Base-by-base conservation (phyloP, 257 asterid genomes). In the Coffea canephora region DNA sequence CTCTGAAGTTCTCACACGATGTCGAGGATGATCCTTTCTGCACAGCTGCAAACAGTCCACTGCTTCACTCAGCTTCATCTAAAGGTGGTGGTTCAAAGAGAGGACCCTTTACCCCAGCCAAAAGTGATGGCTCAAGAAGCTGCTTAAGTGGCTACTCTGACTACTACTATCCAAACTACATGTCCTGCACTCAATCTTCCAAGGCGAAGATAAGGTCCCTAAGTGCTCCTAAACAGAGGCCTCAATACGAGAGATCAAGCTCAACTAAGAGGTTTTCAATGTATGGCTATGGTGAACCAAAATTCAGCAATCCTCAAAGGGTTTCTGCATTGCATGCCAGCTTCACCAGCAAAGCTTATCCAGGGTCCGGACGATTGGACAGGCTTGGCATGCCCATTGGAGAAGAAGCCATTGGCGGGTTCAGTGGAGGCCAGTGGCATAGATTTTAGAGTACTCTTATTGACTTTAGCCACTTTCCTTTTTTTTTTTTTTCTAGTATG, bases 151-250 rank as follows among this genome's bases (percentile, higher is more conserved):
- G 90, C 15, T 91, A 82, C 84, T 83, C 95, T 0, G 97, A 94
- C 80, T 31, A 0, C 34, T 31, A 31, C 34, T 86, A 84, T 65
- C 98, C 97, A 3, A 92, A 76, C 54, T 96, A 96, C 77, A 96
- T 96, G 99, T 71, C 98, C 4, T 87, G 80, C 67, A 96, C 99
- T 0, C 91, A 92, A 78, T 96, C 99, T 13, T 87, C 97, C 0
- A 92, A 89, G 83, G 98, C 99, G 3, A 96, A 96, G 89, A 87
- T 82, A 45, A 86, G 99, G 72, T 92, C 99, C 4, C 82, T 89
- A 39, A 96, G 98, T 75, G 98, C 96, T 36, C 99, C 99, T 8
- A 92, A 82, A 82, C 98, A 91, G 36, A 87, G 99, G 76, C 90
- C 92, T 50, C 88, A 84, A 4, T 87, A 82, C 7, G 99, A 93